These are phyloP conservation scores for Raphidocelis subcapitata DNA, from an alignment of 139 green algal species.

Conservation along the genomic window DNA sequence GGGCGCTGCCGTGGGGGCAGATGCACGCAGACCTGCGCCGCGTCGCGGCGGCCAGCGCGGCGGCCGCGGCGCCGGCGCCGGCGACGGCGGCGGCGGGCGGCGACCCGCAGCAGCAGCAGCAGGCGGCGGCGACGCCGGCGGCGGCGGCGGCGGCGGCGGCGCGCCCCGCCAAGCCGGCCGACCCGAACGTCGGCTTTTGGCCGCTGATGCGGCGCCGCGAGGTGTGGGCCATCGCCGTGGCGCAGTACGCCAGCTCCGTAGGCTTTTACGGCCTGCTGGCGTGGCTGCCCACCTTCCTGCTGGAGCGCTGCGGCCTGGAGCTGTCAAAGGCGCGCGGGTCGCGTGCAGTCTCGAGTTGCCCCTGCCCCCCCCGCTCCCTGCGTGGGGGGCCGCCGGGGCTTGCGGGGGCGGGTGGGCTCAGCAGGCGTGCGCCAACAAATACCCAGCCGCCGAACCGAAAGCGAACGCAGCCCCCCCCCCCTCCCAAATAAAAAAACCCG, in stretches of 20 bases:
- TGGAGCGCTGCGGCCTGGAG: constrained; percentile 27
- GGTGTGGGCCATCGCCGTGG: constrained; percentile 78
- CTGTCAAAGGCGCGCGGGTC: neutral
- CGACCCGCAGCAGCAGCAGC: neutral
- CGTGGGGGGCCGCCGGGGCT: too few relatives aligned
- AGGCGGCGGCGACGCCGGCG: neutral
- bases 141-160: neutral
- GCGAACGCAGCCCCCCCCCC: too few relatives aligned
- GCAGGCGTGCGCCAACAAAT: too few relatives aligned
- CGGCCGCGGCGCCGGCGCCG: too few relatives aligned
- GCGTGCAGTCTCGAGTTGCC: too few relatives aligned
- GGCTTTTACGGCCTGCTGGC: constrained; percentile 68
- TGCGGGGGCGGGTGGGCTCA: too few relatives aligned
- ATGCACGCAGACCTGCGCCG: too few relatives aligned
- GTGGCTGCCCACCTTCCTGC: constrained; percentile 84
- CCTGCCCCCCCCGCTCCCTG: too few relatives aligned
- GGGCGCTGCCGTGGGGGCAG: too few relatives aligned
- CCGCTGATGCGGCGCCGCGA: constrained; percentile 36
- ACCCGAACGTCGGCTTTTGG: constrained; percentile 25
- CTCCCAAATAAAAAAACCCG: neutral
- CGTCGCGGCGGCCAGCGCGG: too few relatives aligned
- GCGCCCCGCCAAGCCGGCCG: neutral
- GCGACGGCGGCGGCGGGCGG: too few relatives aligned
- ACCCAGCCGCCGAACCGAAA: too few relatives aligned
- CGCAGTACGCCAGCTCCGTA: constrained; percentile 57